Evolutionary conservation across 2,329 filamentous ascomycete genomes (phyloP), one percentile per base, ranked within the genome.

Genomic region (Talaromyces sp.): DNA sequence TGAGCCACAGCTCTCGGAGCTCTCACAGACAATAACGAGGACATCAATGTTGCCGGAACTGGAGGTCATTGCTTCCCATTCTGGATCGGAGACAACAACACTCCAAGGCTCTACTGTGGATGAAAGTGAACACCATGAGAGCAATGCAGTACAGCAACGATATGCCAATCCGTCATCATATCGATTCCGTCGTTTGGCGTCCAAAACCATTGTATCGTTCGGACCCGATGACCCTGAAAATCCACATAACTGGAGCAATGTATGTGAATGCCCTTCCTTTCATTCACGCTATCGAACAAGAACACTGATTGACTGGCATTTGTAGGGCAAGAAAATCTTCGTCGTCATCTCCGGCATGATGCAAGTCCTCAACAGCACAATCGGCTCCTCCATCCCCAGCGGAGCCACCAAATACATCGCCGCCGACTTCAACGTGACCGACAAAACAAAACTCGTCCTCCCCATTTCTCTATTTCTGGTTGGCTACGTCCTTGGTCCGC

Each of bases 401-500:
- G 76, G 76, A 50, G 77, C 77, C 37, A 75, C 77, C 24, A 68
- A 71, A 11, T 74, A 72, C 66, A 80, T 80, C 43, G 72, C 75
- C 5, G 63, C 72, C 45, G 71, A 78, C 19, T 78, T 77, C 60
- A 62, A 74, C 39, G 69, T 77, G 50, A 73, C 72, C 10, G 73
- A 73, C 47, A 52, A 76, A 39, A 67, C 75, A 60, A 70, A 74
- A 13, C 68, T 78, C 1, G 77, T 77, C 8, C 69, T 80, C 6
- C 77, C 77, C 0, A 78, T 79, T 50, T 79, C 78, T 2, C 69
- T 78, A 19, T 80, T 78, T 63, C 70, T 80, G 0, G 71, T 79
- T 10, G 78, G 78, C 13, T 80, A 79, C 62, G 74, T 78, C 48
- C 59, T 82, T 31, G 81, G 79, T 0, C 81, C 81, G 0, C 71